A percentile compares a stretch with the other conserved stretches of the same genome.
Conservation (phyloP, 257 asterid species). For the Solanum arcanum region DNA sequence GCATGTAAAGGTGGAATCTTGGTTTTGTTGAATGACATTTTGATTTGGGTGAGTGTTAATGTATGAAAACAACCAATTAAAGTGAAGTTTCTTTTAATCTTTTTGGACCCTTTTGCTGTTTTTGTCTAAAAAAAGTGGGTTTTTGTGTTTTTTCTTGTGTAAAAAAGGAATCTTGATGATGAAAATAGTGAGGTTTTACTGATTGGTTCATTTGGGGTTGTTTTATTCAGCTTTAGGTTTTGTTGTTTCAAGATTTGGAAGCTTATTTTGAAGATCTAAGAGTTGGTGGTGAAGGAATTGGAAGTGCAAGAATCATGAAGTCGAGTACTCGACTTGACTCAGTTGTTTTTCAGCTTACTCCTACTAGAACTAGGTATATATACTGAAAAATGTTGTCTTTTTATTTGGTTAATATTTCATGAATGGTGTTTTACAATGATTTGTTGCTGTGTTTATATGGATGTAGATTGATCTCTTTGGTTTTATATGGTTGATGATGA, state of each 20-base stretch:
- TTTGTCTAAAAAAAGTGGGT: background rate
- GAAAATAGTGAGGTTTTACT: background rate
- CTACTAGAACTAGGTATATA: constrained; percentile 77
- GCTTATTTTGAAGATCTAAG: constrained; percentile 36
- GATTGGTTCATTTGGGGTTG: background rate
- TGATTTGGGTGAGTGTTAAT: background rate
- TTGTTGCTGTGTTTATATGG: background rate
- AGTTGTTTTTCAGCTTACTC: constrained; percentile 88
- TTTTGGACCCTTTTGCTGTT: background rate
- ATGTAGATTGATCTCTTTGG: background rate
- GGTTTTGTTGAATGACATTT: background rate
- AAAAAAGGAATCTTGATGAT: background rate
- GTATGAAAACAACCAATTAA: background rate
- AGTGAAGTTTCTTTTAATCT: background rate
- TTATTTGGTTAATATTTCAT: background rate
- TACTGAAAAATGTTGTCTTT: background rate
- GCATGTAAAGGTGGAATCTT: background rate
- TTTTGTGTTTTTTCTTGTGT: background rate
- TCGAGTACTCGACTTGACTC: constrained; percentile 58
- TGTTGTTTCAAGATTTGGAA: background rate
- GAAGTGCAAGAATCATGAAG: constrained; percentile 37
- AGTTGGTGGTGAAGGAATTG: constrained; percentile 5
- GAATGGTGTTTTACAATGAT: background rate
- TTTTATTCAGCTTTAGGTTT: background rate
- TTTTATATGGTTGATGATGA: background rate